A percentile compares a stretch with the other conserved stretches of the same genome.
phyloP scores from a whole-genome alignment of 164 flowering plant genomes.

The Liriodendron chinense region DNA sequence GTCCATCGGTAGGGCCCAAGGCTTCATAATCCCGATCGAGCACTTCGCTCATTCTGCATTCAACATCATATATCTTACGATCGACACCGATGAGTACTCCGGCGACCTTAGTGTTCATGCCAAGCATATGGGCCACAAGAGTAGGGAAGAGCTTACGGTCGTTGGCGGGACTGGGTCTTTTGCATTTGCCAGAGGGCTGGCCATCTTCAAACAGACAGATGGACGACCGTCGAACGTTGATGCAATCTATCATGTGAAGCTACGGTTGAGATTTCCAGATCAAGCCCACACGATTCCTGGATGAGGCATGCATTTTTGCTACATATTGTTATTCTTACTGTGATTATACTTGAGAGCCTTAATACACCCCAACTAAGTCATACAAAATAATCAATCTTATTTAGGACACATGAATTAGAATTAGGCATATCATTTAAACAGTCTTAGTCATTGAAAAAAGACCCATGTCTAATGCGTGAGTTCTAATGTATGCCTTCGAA shows the following conservation, averaged over 20 bases:
- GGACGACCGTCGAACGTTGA: slow-evolving; percentile 14
- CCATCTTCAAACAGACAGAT: slow-evolving; percentile 43
- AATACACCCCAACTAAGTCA: too few relatives aligned
- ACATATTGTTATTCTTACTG: background rate
- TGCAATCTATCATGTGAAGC: slow-evolving; percentile 53
- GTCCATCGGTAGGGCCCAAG: slow-evolving; percentile 71
- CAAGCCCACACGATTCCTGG: slow-evolving; percentile 28
- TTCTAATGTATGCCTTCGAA: too few relatives aligned
- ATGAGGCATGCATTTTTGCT: slow-evolving; percentile 13
- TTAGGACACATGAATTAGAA: too few relatives aligned
- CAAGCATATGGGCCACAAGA: slow-evolving; percentile 33
- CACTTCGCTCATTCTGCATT: slow-evolving; percentile 60
- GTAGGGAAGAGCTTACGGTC: slow-evolving; percentile 48
- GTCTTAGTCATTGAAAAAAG: too few relatives aligned
- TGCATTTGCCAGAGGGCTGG: slow-evolving; percentile 79
- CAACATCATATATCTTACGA: slow-evolving; percentile 65
- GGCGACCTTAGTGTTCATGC: slow-evolving; percentile 72
- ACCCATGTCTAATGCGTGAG: too few relatives aligned
- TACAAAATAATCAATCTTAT: too few relatives aligned
- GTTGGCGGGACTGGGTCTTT: slow-evolving; percentile 91
- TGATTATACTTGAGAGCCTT: background rate
- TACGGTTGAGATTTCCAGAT: slow-evolving; percentile 56
- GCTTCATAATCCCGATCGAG: slow-evolving; percentile 66
- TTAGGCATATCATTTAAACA: too few relatives aligned
- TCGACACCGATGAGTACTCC: slow-evolving; percentile 48